Percentiles rank a stretch among this genome's conserved stretches.
These are phyloP conservation scores for Typha latifolia DNA, from an alignment of 176 grass and related monocot genomes.

Conservation along the genomic window DNA sequence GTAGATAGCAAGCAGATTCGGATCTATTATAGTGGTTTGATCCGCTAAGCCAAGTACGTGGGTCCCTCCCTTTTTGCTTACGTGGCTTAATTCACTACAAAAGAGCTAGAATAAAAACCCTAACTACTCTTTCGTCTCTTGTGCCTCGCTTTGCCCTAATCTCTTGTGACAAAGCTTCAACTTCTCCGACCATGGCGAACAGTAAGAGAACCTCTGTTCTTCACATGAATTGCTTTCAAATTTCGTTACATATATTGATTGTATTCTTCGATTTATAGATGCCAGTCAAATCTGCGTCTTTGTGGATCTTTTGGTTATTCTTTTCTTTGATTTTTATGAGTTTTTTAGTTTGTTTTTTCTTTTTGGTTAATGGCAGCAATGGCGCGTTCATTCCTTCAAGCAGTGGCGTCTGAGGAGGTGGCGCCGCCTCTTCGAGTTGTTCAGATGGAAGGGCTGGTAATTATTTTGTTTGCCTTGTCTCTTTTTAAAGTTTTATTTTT, in stretches of 20 bases:
- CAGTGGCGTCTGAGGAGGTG: conserved; percentile 61
- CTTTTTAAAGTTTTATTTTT: not conserved
- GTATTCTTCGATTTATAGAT: not conserved
- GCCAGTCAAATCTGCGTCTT: not conserved
- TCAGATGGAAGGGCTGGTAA: conserved; percentile 96
- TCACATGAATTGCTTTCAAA: not conserved
- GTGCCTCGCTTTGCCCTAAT: too few relatives aligned
- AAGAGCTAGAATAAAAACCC: too few relatives aligned
- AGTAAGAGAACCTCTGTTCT: not conserved
- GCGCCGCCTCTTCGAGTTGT: conserved; percentile 58
- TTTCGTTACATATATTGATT: not conserved
- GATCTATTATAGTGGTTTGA: too few relatives aligned
- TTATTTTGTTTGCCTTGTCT: conserved; percentile 7
- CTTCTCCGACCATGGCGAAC: not conserved
- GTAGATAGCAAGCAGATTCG: too few relatives aligned
- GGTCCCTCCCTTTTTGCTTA: too few relatives aligned
- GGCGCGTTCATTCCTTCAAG: conserved; percentile 88
- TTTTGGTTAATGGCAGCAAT: conserved; percentile 13
- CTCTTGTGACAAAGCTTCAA: not conserved
- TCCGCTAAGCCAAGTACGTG: too few relatives aligned
- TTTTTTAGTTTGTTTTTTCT: conserved; percentile 3
- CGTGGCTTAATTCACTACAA: too few relatives aligned
- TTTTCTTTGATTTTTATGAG: not conserved
- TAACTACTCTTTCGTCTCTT: too few relatives aligned
- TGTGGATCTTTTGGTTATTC: not conserved